Base-by-base conservation (phyloP, 352 stramenopile species). In the Globisporangium megalacanthum region DNA sequence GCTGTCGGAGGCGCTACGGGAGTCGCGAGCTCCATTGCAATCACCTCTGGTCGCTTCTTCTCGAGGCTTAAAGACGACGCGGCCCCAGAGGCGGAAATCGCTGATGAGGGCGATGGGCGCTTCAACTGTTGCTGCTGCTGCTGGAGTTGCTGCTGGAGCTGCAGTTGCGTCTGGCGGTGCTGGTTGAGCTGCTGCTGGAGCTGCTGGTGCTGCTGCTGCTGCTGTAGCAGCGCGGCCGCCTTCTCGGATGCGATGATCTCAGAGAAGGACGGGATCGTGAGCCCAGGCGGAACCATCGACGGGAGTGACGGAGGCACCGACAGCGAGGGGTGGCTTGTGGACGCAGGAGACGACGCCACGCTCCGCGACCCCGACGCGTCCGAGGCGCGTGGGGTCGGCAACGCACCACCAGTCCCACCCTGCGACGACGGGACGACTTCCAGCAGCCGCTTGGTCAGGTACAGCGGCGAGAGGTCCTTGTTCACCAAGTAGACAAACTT, bases 401-500 rank as follows among this genome's bases (percentile, higher is more conserved):
- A 61, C 56, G 75, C 41, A 31, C 64, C 59, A 63, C 77, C 50
- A 49, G 65, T 66, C 61, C 73, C 52, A 33, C 60, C 48, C 35
- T 61, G 56, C 1, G 70, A 75, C 19, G 73, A 75, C 35, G 78
- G 75, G 31, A 91, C 77, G 31, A 84, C 71, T 68, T 92, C 82
- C 45, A 92, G 65, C 52, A 94, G 63, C 19, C 83, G 80, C 64
- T 86, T 86, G 31, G 84, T 90, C 48, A 94, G 80, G 51, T 89
- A 79, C 15, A 79, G 73, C 17, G 79, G 77, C 54, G 82, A 72
- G 44, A 87, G 60, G 45, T 92, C 80, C 54, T 91, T 92, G 63
- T 94, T 94, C n/a, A 94, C 82, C 15, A 92, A 61, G 65, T 94
- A 94, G 20, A 94, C 84, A 49, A 94, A 94, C 55, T 91, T 91